A percentile compares a stretch with the other conserved stretches of the same genome.
These are phyloP conservation scores for Phytophthora hybrid DNA, from an alignment of 352 stramenopile genomes.

Conservation along the genomic window DNA sequence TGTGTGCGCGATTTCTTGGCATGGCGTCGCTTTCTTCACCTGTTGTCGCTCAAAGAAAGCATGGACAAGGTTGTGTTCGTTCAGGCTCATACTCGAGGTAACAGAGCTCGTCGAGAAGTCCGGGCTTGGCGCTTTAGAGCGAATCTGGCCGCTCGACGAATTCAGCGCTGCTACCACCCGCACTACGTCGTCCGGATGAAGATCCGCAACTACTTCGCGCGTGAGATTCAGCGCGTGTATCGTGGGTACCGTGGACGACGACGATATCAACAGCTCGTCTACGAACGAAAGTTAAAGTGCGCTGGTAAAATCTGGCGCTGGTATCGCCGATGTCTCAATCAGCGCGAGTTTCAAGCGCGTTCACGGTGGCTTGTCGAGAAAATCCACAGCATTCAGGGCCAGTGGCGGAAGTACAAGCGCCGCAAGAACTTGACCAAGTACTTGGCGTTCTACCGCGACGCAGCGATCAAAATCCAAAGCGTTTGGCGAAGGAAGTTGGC, in stretches of 20 bases:
- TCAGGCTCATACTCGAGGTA: slow-evolving; percentile 57
- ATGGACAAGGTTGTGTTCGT: slow-evolving; percentile 47
- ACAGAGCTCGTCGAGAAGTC: slow-evolving; percentile 41
- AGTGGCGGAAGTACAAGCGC: slow-evolving; percentile 61
- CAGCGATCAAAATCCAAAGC: slow-evolving; percentile 53
- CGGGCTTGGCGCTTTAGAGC: slow-evolving; percentile 36
- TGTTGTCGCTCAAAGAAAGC: slow-evolving; percentile 53
- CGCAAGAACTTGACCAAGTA: slow-evolving; percentile 45
- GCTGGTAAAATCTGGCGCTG: slow-evolving; percentile 52
- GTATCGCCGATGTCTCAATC: slow-evolving; percentile 56
- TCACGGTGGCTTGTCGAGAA: slow-evolving; percentile 61
- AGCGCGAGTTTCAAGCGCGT: slow-evolving; percentile 42
- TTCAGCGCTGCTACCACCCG: slow-evolving; percentile 58
- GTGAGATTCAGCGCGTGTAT: slow-evolving; percentile 64
- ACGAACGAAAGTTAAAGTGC: slow-evolving; percentile 29
- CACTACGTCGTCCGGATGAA: slow-evolving; percentile 41
- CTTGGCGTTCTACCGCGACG: slow-evolving; percentile 46
- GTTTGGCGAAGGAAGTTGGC: slow-evolving; percentile 58
- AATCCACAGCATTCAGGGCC: slow-evolving; percentile 60
- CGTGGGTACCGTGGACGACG: slow-evolving; percentile 45
- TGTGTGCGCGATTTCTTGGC: slow-evolving; percentile 54
- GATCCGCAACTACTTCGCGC: slow-evolving; percentile 35
- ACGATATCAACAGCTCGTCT: slow-evolving; percentile 24
- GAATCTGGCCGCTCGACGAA: slow-evolving; percentile 40
- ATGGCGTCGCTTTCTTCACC: slow-evolving; percentile 57